Evolutionary conservation across 2,329 filamentous ascomycete species (phyloP).

Genomic region (Annulohypoxylon truncatum): DNA sequence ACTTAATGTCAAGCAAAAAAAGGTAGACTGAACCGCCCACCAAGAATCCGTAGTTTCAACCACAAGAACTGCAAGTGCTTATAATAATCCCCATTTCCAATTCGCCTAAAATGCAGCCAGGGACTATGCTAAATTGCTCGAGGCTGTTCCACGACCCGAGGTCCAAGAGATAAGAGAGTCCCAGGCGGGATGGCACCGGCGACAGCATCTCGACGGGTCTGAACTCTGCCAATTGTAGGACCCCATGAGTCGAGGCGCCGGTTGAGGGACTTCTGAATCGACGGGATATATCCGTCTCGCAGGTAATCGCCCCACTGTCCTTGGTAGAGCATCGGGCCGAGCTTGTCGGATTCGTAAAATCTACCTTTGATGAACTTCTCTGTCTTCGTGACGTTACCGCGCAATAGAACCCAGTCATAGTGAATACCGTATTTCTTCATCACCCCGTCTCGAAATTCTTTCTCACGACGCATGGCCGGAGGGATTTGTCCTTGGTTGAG

Average conservation of each 20-base stretch:
- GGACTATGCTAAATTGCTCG: neutral
- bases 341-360: slow-evolving; percentile 67
- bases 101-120: neutral
- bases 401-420: slow-evolving; percentile 51
- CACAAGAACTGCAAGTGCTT: neutral
- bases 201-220: slow-evolving; percentile 37
- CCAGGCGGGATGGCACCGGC: slow-evolving; percentile 33
- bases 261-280: slow-evolving; percentile 63
- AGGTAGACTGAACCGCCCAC: neutral
- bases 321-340: slow-evolving; percentile 63
- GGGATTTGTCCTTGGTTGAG: slow-evolving; percentile 36
- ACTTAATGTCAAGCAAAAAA: neutral
- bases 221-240: slow-evolving; percentile 52
- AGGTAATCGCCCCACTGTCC: slow-evolving; percentile 49
- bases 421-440: slow-evolving; percentile 38
- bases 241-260: slow-evolving; percentile 62
- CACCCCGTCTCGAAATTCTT: slow-evolving; percentile 48
- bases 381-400: slow-evolving; percentile 44
- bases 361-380: slow-evolving; percentile 63
- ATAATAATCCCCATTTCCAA: neutral
- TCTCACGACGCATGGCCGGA: slow-evolving; percentile 45
- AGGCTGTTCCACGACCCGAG: slow-evolving; percentile 20
- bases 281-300: slow-evolving; percentile 55
- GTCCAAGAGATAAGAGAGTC: slow-evolving; percentile 13
- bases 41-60: neutral